Evolutionary conservation across 495 filamentous ascomycete species (phyloP).

Genomic region (Trichocladium uniseriatum): DNA sequence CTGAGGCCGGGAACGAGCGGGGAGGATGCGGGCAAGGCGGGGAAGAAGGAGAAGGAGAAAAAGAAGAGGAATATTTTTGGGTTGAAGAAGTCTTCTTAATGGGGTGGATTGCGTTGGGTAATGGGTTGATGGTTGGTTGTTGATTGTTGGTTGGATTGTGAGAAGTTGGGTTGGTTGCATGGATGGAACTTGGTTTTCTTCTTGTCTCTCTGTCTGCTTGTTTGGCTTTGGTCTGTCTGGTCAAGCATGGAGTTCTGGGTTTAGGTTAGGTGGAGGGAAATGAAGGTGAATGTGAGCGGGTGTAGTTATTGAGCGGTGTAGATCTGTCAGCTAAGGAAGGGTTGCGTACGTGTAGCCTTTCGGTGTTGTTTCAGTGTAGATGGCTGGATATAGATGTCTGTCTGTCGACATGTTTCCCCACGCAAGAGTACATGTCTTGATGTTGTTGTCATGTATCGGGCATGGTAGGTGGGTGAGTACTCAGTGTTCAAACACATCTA

Average conservation of each 20-base stretch:
- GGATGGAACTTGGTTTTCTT: neutral
- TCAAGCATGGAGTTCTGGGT: constrained; percentile 13
- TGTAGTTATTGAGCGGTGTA: neutral
- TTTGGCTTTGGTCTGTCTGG: neutral
- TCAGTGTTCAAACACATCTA: no score
- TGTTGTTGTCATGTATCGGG: no score
- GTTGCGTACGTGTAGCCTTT: neutral
- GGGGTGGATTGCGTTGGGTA: neutral
- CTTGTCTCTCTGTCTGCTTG: neutral
- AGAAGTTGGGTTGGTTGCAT: neutral
- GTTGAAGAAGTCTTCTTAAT: constrained; percentile 42
- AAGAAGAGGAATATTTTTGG: constrained; percentile 75
- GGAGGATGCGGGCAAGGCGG: constrained; percentile 19
- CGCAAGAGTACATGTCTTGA: no score
- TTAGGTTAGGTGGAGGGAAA: no score
- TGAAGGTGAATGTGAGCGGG: neutral
- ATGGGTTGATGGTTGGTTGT: neutral
- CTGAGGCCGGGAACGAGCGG: constrained; percentile 21
- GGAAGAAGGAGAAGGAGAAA: constrained; percentile 51
- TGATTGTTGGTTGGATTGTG: neutral
- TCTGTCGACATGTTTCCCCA: no score
- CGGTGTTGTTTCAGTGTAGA: neutral
- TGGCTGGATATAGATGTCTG: no score
- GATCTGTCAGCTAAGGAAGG: neutral
- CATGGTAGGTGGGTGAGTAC: no score